Evolutionary conservation across 2,329 filamentous ascomycete species (phyloP).

Genomic region (Aureobasidium musti): DNA sequence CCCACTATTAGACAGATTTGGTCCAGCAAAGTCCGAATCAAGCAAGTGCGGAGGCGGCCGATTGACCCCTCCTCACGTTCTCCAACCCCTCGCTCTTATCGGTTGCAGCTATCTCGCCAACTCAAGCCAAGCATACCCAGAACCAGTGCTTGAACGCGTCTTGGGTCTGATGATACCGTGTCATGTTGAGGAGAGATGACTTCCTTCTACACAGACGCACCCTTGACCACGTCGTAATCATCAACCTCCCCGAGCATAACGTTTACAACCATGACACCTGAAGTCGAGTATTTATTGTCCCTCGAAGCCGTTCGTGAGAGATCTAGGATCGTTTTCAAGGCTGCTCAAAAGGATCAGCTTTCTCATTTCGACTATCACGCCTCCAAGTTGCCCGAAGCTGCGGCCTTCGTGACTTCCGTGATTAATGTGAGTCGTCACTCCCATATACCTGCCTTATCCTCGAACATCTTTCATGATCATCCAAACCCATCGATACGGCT

Average conservation of each 20-base stretch:
- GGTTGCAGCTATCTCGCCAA: not conserved
- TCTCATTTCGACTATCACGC: slow-evolving; percentile 88
- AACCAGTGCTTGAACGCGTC: not conserved
- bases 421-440: slow-evolving; percentile 71
- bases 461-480: too few relatives aligned
- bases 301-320: slow-evolving; percentile 84
- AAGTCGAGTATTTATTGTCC: slow-evolving; percentile 71
- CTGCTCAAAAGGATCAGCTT: slow-evolving; percentile 74
- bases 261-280: not conserved
- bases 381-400: slow-evolving; percentile 77
- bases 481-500: not conserved
- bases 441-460: too few relatives aligned
- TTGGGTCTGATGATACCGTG: slow-evolving; percentile 10
- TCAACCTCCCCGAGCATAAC: not conserved
- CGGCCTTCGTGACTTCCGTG: slow-evolving; percentile 81
- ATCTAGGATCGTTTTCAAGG: slow-evolving; percentile 70
- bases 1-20: not conserved
- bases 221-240: not conserved
- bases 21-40: not conserved
- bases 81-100: slow-evolving; percentile 17
- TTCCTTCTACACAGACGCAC: not conserved
- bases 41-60: slow-evolving; percentile 22
- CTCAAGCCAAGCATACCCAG: not conserved
- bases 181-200: slow-evolving; percentile 5
- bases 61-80: slow-evolving; percentile 17